Evolutionary conservation across 306 rosid genomes (phyloP).

Genomic region (Abrus pulchellus): DNA sequence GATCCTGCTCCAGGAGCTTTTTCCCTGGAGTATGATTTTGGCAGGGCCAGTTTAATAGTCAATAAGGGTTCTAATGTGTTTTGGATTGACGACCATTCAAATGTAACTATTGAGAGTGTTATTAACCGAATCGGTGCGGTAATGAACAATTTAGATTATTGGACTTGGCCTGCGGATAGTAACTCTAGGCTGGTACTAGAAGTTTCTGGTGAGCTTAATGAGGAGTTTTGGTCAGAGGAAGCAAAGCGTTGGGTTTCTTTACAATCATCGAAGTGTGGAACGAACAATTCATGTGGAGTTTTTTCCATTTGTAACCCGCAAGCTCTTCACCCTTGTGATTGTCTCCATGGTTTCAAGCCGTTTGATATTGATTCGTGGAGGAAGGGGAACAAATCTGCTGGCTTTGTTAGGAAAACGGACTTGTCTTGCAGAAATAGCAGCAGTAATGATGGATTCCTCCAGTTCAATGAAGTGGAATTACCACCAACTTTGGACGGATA

Average conservation of each 20-base stretch:
- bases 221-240: slow-evolving; percentile 2
- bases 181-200: slow-evolving; percentile 27
- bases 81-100: neutral
- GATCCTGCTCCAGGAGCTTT: slow-evolving; percentile 36
- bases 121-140: neutral
- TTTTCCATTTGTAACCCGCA: slow-evolving; percentile 40
- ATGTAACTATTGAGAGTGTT: neutral
- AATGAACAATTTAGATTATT: fast-evolving
- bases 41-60: neutral
- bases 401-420: slow-evolving; percentile 27
- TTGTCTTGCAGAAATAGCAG: slow-evolving; percentile 8
- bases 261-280: slow-evolving; percentile 27
- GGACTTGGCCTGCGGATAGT: neutral
- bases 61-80: neutral
- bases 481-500: neutral
- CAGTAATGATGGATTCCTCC: neutral
- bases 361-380: slow-evolving; percentile 13
- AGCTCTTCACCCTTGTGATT: neutral
- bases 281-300: neutral
- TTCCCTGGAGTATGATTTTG: neutral
- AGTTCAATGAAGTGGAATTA: neutral
- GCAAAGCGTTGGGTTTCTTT: neutral
- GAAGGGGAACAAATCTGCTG: slow-evolving; percentile 7
- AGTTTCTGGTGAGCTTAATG: slow-evolving; percentile 46
- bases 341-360: slow-evolving; percentile 15